Evolutionary conservation across 345 rosid species (phyloP).

Genomic region (Acer saccharum): DNA sequence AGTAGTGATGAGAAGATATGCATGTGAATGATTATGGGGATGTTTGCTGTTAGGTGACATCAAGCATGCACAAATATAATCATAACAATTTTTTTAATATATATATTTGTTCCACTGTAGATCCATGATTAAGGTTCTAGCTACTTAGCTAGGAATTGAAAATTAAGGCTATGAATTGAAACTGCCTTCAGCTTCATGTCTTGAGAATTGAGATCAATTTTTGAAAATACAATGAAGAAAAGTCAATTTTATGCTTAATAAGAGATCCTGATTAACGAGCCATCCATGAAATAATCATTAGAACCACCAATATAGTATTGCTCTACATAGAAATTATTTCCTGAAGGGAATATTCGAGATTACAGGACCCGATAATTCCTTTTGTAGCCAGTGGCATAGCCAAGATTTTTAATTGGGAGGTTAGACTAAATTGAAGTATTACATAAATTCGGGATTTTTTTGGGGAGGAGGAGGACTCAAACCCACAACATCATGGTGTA

Average conservation of each 20-base stretch:
- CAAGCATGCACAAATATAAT: constrained; percentile 23
- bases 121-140: constrained; percentile 11
- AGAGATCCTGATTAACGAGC: background rate
- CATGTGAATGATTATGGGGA: constrained; percentile 17
- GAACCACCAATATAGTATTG: too few relatives aligned
- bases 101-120: background rate
- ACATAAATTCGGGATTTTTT: too few relatives aligned
- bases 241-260: background rate
- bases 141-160: background rate
- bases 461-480: too few relatives aligned
- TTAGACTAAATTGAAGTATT: too few relatives aligned
- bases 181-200: background rate
- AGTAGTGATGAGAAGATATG: constrained; percentile 6
- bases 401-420: too few relatives aligned
- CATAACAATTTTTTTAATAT: constrained; percentile 13
- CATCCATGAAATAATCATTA: too few relatives aligned
- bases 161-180: background rate
- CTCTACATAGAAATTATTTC: too few relatives aligned
- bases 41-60: constrained; percentile 32
- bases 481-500: accelerated
- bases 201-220: background rate
- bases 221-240: background rate
- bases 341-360: too few relatives aligned
- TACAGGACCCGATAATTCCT: too few relatives aligned
- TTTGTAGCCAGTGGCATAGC: too few relatives aligned